Evolutionary conservation across 129 eudicot genomes (phyloP).

Genomic region (Ambrosia artemisiifolia): DNA sequence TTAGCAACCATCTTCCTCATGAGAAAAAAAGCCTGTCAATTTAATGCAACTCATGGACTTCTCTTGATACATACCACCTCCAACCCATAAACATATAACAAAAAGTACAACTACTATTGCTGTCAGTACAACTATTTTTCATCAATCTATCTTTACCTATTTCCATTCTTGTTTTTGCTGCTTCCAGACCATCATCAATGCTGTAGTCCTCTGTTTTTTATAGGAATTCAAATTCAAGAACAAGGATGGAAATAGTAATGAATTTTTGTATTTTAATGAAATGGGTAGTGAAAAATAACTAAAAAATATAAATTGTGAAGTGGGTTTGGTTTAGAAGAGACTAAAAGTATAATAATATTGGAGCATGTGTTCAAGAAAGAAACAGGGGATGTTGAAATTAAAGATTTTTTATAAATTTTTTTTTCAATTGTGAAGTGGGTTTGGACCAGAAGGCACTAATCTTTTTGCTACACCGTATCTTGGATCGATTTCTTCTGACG

Average conservation of each 20-base stretch:
- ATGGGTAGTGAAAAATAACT: constrained; percentile 1
- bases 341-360: constrained; percentile 5
- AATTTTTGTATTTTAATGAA: neutral
- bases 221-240: constrained; percentile 46
- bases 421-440: constrained; percentile 84
- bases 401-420: neutral
- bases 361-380: neutral
- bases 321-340: constrained; percentile 95
- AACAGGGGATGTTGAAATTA: constrained; percentile 14
- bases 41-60: constrained; percentile 85
- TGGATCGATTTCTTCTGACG: constrained; percentile 57
- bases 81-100: constrained; percentile 24
- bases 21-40: constrained; percentile 37
- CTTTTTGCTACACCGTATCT: constrained; percentile 83
- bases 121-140: constrained; percentile 10
- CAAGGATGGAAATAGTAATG: constrained; percentile 67
- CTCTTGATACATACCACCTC: constrained; percentile 49
- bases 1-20: constrained; percentile 28
- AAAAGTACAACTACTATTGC: constrained; percentile 22
- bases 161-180: constrained; percentile 78
- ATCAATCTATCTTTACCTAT: constrained; percentile 31
- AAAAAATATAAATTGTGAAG: constrained; percentile 58
- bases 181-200: constrained; percentile 39
- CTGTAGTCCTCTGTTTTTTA: constrained; percentile 4
- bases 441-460: constrained; percentile 93